Evolutionary conservation across 805 yeast genomes (phyloP).

Genomic region (Saccharomycopsis fibuligera): DNA sequence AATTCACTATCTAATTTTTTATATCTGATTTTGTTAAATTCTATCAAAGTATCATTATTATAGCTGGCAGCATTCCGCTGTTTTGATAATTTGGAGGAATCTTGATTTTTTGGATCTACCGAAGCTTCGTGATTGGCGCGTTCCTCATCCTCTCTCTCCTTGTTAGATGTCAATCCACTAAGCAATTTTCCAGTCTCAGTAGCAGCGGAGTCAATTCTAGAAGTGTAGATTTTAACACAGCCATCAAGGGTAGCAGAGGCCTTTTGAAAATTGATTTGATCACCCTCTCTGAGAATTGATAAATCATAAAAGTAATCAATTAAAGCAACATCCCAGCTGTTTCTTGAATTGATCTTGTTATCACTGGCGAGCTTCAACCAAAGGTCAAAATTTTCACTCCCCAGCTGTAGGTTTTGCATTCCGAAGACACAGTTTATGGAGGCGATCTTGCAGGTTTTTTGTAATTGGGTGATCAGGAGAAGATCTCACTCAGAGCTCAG

Average conservation of each 20-base stretch:
- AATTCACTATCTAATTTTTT: conserved; percentile 59
- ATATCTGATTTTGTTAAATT: conserved; percentile 43
- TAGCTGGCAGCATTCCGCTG: conserved; percentile 24
- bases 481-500: too few species aligned
- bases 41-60: conserved; percentile 43
- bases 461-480: too few species aligned
- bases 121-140: conserved; percentile 25
- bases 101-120: background rate
- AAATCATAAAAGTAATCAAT: conserved; percentile 89
- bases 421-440: too few species aligned
- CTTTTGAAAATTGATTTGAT: conserved; percentile 77
- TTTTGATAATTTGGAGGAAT: too few species aligned
- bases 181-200: conserved; percentile 81
- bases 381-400: conserved; percentile 57
- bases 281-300: conserved; percentile 66
- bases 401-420: conserved; percentile 13
- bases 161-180: conserved; percentile 60
- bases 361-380: conserved; percentile 82
- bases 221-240: conserved; percentile 86
- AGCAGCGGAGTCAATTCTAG: conserved; percentile 87
- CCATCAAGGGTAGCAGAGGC: conserved; percentile 93
- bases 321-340: conserved; percentile 86
- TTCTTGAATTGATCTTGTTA: conserved; percentile 75
- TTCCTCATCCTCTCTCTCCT: conserved; percentile 23
- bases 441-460: too few species aligned